Evolutionary conservation across 75 land plant genomes (phyloP).

Genomic region (Ceratopteris richardii): DNA sequence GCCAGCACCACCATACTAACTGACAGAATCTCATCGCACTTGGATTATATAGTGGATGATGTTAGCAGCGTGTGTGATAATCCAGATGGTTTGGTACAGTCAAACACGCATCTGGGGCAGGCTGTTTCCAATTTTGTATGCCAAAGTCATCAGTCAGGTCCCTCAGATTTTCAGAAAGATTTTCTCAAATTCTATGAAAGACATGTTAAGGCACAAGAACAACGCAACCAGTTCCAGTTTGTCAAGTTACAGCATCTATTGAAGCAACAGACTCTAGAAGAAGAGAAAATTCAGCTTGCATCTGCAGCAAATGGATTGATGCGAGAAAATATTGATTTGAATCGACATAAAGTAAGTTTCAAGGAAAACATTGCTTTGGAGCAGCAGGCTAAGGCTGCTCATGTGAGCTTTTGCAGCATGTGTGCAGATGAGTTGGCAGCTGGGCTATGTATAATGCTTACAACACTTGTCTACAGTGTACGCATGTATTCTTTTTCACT

Average conservation of each 20-base stretch:
- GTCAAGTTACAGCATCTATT: conserved; percentile 43
- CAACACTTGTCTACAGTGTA: conserved; percentile 49
- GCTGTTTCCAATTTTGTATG: too few relatives aligned
- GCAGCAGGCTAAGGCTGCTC: conserved; percentile 47
- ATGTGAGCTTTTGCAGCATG: conserved; percentile 42
- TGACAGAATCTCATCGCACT: too few relatives aligned
- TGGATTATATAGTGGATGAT: too few relatives aligned
- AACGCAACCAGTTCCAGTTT: conserved; percentile 52
- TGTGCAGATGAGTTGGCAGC: conserved; percentile 74
- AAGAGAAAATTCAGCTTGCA: conserved; percentile 35
- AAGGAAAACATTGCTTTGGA: conserved; percentile 58
- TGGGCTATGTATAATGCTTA: conserved; percentile 65
- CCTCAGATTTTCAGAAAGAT: not conserved
- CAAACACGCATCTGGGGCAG: too few relatives aligned
- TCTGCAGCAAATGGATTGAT: conserved; percentile 50
- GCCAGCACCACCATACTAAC: too few relatives aligned
- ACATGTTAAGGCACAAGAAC: conserved; percentile 51
- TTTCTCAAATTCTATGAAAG: conserved; percentile 33
- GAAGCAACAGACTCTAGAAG: conserved; percentile 44
- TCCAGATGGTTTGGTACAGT: too few relatives aligned
- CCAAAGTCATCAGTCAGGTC: too few relatives aligned
- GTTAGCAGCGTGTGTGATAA: too few relatives aligned
- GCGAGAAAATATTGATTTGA: conserved; percentile 52
- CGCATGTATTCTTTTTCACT: conserved; percentile 47
- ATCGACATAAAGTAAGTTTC: conserved; percentile 58